Base-by-base conservation (phyloP, 2,329 filamentous ascomycete genomes). In the Aspergillus quadricinctus region DNA sequence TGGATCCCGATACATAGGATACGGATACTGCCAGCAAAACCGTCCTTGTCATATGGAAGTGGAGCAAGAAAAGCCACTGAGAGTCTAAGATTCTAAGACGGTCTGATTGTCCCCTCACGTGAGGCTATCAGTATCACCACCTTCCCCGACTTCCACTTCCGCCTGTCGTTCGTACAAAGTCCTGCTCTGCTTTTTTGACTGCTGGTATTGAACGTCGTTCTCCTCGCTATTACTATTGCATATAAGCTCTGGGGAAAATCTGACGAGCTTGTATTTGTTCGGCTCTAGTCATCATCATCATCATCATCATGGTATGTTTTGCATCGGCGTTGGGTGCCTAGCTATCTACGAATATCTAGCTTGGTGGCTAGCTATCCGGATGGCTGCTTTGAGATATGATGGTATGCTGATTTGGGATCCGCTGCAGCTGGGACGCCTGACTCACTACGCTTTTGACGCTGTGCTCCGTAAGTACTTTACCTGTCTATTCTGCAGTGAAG, bases 361-460 rank as follows among this genome's bases (percentile, higher is more conserved):
- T 37, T 3, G 31, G 7, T 37, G 14, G 31, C 14, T 37, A 37
- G 31, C 31, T 37, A 29, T 29, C 28, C 28, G 8, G 28, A 29
- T 1, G 28, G 4, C 7, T 11, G 9, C 28, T 29, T 9, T 29
- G 28, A 29, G 28, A 4, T 11, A 21, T 45, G 41, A 7, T 23
- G 19, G 25, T 45, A 23, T 23, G 41, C 88, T 78, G 85, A 82
- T 75, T 3, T 37, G 2, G 5, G 78, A 87, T 66, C 84, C 79
- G 81, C 81, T 79, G 78, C 87, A 97, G 93, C 83, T 97, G 78
- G 93, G 92, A 81, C 88, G 89, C 77, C 79, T 97, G 70, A 89
- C 90, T 74, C 93, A 97, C 80, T 96, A 95, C 80, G 90, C 92
- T 70, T 93, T 97, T 75, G 93, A 97, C 78, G 93, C 93, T 62